These are phyloP conservation scores for Chamaecyparis obtusa DNA, from an alignment of 75 land plant genomes.

Conservation along the genomic window DNA sequence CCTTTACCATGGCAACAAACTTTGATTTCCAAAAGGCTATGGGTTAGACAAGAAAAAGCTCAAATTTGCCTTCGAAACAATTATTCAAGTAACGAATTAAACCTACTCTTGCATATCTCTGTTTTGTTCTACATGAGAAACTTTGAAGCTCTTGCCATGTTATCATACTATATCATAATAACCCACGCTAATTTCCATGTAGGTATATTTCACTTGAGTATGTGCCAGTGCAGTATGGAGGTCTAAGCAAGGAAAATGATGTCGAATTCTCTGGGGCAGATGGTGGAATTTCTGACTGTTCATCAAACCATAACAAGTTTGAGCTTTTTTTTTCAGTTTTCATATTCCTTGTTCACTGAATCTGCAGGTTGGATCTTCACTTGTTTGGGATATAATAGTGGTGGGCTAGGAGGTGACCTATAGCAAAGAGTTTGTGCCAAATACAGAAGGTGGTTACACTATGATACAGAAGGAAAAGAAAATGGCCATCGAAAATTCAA, in stretches of 20 bases:
- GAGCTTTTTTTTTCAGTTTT: neutral
- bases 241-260: conserved; percentile 50
- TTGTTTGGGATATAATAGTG: conserved; percentile 78
- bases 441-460: conserved; percentile 49
- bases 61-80: too few relatives aligned
- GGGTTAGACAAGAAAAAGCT: too few relatives aligned
- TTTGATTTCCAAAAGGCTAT: too few relatives aligned
- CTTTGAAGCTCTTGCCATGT: neutral
- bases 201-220: conserved; percentile 63
- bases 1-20: too few relatives aligned
- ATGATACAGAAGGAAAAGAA: conserved; percentile 60
- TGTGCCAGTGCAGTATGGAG: conserved; percentile 64
- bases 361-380: conserved; percentile 41
- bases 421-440: conserved; percentile 71
- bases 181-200: neutral
- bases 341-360: neutral
- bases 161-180: neutral
- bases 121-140: neutral
- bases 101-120: neutral
- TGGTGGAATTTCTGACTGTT: conserved; percentile 35
- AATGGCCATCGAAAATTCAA: conserved; percentile 25
- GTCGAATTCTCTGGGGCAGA: conserved; percentile 39
- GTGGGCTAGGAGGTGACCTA: conserved; percentile 73
- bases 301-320: conserved; percentile 24
- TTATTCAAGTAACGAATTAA: conserved; percentile 24